A percentile compares a stretch with the other conserved stretches of the same genome.
Evolutionary conservation across 192 early-diverging fungal species (phyloP).

Genomic region (Geranomyces michiganensis): DNA sequence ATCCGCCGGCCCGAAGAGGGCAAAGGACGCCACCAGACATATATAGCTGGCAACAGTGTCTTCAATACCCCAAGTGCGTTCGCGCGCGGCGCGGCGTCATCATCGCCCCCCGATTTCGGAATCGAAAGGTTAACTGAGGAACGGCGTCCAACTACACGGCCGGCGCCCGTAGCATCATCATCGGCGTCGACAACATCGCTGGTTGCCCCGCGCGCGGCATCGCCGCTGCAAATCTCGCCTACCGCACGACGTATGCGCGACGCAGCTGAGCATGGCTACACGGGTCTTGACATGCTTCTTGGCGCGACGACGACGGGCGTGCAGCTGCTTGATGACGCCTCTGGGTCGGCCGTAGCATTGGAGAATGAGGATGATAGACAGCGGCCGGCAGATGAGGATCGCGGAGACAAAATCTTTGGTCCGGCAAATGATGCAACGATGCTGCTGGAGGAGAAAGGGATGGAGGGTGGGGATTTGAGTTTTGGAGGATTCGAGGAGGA

Average conservation of each 20-base stretch:
- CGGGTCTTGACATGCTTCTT: conserved; percentile 19
- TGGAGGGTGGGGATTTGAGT: conserved; percentile 14
- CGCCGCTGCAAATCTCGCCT: conserved; percentile 4
- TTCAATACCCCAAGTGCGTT: too few species aligned
- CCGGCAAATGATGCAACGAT: not conserved
- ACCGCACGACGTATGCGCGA: conserved; percentile 9
- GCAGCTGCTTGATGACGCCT: too few species aligned
- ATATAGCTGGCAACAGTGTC: too few species aligned
- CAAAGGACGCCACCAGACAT: too few species aligned
- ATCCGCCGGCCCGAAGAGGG: too few species aligned
- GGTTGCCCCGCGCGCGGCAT: not conserved
- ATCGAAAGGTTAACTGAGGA: not conserved
- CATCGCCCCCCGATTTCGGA: too few species aligned
- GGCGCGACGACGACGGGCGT: not conserved
- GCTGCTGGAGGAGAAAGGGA: conserved; percentile 1
- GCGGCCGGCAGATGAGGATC: not conserved
- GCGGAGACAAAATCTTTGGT: conserved; percentile 8
- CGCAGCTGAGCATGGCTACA: conserved; percentile 17
- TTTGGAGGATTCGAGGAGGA: conserved; percentile 14
- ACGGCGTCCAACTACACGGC: not conserved
- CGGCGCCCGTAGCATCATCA: not conserved
- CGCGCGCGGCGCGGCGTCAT: too few species aligned
- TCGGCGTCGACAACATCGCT: not conserved
- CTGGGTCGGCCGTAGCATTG: too few species aligned
- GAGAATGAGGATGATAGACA: not conserved